Evolutionary conservation across 2,329 filamentous ascomycete genomes (phyloP).

Genomic region (Exophiala aquamarina): DNA sequence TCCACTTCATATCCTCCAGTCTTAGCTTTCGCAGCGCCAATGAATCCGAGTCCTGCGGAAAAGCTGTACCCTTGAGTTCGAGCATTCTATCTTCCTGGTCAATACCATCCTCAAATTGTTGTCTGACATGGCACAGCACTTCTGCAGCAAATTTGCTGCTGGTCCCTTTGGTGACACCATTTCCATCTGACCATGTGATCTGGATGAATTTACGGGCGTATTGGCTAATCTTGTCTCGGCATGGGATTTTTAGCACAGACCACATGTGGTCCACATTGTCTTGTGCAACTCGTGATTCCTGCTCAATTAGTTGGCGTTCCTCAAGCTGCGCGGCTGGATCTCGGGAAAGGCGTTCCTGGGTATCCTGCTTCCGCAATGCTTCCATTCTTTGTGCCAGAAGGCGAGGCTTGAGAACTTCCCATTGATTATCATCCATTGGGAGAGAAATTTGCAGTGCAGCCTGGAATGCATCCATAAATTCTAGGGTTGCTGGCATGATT

Average conservation of each 20-base stretch:
- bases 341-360: conserved; percentile 36
- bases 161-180: conserved; percentile 62
- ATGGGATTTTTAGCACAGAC: conserved; percentile 67
- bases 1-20: conserved; percentile 83
- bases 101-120: conserved; percentile 64
- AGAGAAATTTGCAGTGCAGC: conserved; percentile 69
- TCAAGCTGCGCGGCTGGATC: conserved; percentile 41
- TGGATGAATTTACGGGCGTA: conserved; percentile 71
- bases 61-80: conserved; percentile 41
- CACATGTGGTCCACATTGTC: conserved; percentile 67
- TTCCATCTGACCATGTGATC: conserved; percentile 64
- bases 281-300: conserved; percentile 52
- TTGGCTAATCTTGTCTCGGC: conserved; percentile 63
- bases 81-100: conserved; percentile 54
- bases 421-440: conserved; percentile 67
- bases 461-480: conserved; percentile 71
- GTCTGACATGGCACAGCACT: conserved; percentile 66
- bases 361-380: conserved; percentile 58
- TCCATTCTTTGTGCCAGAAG: conserved; percentile 65
- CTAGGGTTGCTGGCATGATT: conserved; percentile 60
- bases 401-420: conserved; percentile 67
- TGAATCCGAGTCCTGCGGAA: conserved; percentile 53
- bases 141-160: conserved; percentile 70
- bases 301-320: conserved; percentile 49
- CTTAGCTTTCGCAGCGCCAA: conserved; percentile 57